phyloP scores from a whole-genome alignment of 2,329 filamentous ascomycete species.

The Colletotrichum higginsianum region DNA sequence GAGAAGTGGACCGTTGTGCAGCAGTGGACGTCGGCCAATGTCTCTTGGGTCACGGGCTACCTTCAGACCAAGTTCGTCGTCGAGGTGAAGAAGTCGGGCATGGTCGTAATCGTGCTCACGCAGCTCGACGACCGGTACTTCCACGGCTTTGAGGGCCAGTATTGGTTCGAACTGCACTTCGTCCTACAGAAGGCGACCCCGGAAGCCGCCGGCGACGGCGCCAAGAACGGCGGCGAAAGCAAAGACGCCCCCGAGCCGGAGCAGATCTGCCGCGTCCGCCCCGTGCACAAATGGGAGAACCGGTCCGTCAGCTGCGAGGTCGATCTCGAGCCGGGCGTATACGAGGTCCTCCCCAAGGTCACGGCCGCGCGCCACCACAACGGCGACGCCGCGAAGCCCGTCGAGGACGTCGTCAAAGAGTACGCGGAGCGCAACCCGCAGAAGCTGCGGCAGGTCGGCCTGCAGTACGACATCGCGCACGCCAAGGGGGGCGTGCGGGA shows the following conservation, averaged over 20 bases:
- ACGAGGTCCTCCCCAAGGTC: constrained; percentile 79
- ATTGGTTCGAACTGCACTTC: constrained; percentile 60
- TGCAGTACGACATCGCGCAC: constrained; percentile 74
- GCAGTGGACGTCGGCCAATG: constrained; percentile 59
- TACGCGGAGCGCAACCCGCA: constrained; percentile 65
- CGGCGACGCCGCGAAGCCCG: constrained; percentile 54
- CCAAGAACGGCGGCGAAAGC: neutral
- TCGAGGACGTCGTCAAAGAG: constrained; percentile 72
- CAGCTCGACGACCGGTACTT: constrained; percentile 65
- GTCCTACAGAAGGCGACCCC: constrained; percentile 53
- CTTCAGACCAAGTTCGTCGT: constrained; percentile 61
- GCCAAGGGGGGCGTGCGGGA: constrained; percentile 69
- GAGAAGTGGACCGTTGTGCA: constrained; percentile 61
- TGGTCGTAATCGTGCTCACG: constrained; percentile 60
- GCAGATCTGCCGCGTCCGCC: constrained; percentile 53
- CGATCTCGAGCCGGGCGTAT: constrained; percentile 77
- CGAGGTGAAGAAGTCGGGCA: constrained; percentile 57
- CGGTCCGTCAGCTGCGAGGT: constrained; percentile 81
- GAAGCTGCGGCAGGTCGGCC: constrained; percentile 74
- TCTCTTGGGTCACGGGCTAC: constrained; percentile 63
- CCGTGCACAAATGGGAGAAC: constrained; percentile 60
- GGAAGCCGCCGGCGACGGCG: constrained; percentile 17
- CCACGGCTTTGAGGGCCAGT: constrained; percentile 60
- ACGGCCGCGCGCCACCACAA: constrained; percentile 65
- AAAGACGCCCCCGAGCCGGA: constrained; percentile 45